phyloP scores from a whole-genome alignment of 2,329 filamentous ascomycete species.

The Emmonsiellopsis sp. region DNA sequence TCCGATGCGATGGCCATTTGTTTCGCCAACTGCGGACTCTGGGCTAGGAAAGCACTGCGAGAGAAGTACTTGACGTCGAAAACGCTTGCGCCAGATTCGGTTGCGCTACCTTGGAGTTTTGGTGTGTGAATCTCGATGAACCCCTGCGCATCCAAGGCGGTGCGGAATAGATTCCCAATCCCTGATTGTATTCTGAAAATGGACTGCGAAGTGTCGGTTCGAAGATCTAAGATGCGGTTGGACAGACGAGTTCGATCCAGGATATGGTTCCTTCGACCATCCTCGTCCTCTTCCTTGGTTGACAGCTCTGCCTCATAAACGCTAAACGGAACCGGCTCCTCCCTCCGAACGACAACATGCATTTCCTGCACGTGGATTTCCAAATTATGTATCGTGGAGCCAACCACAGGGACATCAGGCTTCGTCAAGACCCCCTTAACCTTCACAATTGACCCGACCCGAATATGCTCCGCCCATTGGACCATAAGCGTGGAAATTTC shows the following conservation, averaged over 20 bases:
- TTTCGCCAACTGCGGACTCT: constrained; percentile 86
- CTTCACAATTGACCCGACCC: constrained; percentile 67
- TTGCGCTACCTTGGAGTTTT: constrained; percentile 81
- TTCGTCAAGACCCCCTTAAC: constrained; percentile 65
- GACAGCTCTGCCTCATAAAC: constrained; percentile 61
- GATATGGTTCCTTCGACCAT: constrained; percentile 53
- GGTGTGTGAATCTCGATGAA: constrained; percentile 94
- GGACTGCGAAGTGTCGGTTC: constrained; percentile 76
- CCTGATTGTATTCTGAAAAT: constrained; percentile 81
- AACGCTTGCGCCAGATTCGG: constrained; percentile 83
- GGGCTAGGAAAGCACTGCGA: constrained; percentile 75
- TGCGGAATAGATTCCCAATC: constrained; percentile 70
- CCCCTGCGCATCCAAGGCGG: constrained; percentile 61
- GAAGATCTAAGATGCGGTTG: constrained; percentile 74
- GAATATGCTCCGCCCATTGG: constrained; percentile 77
- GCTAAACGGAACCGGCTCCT: constrained; percentile 58
- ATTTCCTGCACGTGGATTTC: constrained; percentile 64
- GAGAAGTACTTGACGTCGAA: constrained; percentile 91
- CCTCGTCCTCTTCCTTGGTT: constrained; percentile 46
- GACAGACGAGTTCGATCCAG: constrained; percentile 64
- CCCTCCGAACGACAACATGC: constrained; percentile 53
- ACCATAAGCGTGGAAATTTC: constrained; percentile 65
- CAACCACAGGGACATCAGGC: constrained; percentile 64
- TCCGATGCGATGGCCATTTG: constrained; percentile 88
- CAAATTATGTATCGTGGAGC: constrained; percentile 64